Conservation (phyloP, 768 basidiomycete genomes). For the Phallus indusiatus region DNA sequence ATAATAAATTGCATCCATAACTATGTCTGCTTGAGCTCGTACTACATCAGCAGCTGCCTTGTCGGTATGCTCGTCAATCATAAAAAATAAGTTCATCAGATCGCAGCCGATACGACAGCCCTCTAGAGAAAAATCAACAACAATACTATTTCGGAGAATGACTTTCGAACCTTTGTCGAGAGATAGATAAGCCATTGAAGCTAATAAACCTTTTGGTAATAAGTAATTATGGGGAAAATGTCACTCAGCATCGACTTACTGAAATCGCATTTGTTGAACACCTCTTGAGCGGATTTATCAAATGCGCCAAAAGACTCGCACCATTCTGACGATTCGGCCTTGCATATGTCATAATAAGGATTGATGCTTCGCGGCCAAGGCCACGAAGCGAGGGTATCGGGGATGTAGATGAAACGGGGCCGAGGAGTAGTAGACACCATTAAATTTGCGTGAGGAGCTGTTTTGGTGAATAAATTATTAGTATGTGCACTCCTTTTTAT, state of each 20-base stretch:
- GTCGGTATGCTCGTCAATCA: constrained; percentile 45
- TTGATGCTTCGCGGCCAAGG: constrained; percentile 35
- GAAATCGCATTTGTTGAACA: constrained; percentile 34
- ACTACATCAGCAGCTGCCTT: constrained; percentile 23
- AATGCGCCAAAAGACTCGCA: constrained; percentile 28
- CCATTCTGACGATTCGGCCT: constrained; percentile 30
- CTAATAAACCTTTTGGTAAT: constrained; percentile 25
- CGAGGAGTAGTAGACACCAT: too few species aligned
- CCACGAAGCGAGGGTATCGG: constrained; percentile 22
- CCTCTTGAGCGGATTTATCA: constrained; percentile 24
- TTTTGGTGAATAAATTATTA: too few species aligned
- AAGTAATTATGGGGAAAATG: not conserved
- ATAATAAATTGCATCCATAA: constrained; percentile 31
- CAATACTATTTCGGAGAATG: not conserved
- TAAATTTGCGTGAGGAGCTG: too few species aligned
- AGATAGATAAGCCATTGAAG: constrained; percentile 29
- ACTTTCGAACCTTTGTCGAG: constrained; percentile 23
- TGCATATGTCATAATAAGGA: constrained; percentile 25
- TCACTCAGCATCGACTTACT: constrained; percentile 18
- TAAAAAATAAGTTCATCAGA: constrained; percentile 41
- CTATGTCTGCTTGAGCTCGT: constrained; percentile 22
- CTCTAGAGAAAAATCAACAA: constrained; percentile 12
- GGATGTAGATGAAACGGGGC: not conserved
- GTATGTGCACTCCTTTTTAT: too few species aligned
- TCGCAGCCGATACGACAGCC: constrained; percentile 32